A percentile compares a stretch with the other conserved stretches of the same genome.
Evolutionary conservation across 179 eudicot genomes (phyloP).

Genomic region (Silene vulgaris): DNA sequence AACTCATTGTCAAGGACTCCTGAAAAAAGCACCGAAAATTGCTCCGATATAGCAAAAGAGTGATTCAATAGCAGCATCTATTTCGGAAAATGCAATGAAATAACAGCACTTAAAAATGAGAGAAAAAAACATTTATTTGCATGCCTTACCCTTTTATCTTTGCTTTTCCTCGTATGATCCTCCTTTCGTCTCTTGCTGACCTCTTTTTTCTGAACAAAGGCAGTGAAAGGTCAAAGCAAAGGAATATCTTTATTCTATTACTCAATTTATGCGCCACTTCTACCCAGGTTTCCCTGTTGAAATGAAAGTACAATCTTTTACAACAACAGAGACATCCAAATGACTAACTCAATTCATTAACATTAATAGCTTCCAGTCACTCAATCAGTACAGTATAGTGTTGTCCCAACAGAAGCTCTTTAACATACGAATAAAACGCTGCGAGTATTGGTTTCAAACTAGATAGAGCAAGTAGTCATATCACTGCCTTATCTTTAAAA

Average conservation of each 20-base stretch:
- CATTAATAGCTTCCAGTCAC: not conserved
- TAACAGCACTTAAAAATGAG: not conserved
- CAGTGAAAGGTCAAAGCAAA: slow-evolving; percentile 14
- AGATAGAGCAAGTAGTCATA: too few species aligned
- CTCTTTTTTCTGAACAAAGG: slow-evolving; percentile 71
- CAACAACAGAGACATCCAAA: not conserved
- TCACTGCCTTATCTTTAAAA: not conserved
- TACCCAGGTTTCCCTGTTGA: not conserved
- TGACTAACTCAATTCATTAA: not conserved
- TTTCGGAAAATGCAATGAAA: not conserved
- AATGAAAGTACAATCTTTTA: not conserved
- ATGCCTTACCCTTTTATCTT: slow-evolving; percentile 68
- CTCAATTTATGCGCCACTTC: not conserved
- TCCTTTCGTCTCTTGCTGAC: slow-evolving; percentile 91
- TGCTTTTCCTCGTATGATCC: slow-evolving; percentile 63
- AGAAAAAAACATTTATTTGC: not conserved
- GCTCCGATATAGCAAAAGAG: not conserved
- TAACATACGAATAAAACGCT: not conserved
- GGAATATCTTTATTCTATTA: not conserved
- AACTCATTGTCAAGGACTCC: not conserved
- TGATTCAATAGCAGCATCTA: not conserved
- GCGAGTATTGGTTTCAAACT: not conserved
- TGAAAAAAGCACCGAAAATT: not conserved
- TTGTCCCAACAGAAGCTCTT: not conserved
- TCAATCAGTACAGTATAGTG: not conserved